Evolutionary conservation across 768 basidiomycete genomes (phyloP).

Genomic region (Lentinula aciculospora): DNA sequence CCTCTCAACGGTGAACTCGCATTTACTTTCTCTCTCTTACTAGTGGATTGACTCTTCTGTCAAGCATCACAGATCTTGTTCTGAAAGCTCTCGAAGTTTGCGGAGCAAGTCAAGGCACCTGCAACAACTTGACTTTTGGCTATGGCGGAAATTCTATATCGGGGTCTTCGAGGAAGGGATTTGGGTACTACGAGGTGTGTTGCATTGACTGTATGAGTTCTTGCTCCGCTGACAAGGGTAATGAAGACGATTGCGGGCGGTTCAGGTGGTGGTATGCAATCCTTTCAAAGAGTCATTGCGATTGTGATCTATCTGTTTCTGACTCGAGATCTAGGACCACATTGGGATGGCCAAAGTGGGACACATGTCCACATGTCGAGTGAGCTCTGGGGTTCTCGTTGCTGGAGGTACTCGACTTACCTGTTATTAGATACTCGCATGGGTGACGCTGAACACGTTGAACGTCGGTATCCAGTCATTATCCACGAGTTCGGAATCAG

Average conservation of each 20-base stretch:
- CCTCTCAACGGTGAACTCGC: background rate
- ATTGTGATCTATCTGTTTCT: no score
- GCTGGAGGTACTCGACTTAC: background rate
- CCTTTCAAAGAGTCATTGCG: no score
- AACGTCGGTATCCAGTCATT: slow-evolving; percentile 1
- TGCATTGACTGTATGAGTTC: background rate
- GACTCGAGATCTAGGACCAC: background rate
- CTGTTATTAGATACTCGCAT: background rate
- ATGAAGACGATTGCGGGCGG: background rate
- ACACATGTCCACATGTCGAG: slow-evolving; percentile 3
- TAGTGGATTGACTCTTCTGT: background rate
- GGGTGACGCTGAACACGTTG: slow-evolving; percentile 2
- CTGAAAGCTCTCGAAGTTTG: background rate
- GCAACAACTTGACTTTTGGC: background rate
- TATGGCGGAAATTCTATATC: background rate
- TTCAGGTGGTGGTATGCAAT: background rate
- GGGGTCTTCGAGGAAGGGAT: background rate
- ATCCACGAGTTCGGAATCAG: slow-evolving; percentile 2
- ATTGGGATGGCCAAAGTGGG: slow-evolving; percentile 1
- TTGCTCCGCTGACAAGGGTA: background rate
- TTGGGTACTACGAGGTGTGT: background rate
- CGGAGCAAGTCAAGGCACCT: slow-evolving; percentile 1
- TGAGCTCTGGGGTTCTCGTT: background rate
- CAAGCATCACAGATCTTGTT: background rate
- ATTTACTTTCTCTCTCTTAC: background rate